Conservation (phyloP, 768 basidiomycete genomes). For the Coprinopsis sp. region DNA sequence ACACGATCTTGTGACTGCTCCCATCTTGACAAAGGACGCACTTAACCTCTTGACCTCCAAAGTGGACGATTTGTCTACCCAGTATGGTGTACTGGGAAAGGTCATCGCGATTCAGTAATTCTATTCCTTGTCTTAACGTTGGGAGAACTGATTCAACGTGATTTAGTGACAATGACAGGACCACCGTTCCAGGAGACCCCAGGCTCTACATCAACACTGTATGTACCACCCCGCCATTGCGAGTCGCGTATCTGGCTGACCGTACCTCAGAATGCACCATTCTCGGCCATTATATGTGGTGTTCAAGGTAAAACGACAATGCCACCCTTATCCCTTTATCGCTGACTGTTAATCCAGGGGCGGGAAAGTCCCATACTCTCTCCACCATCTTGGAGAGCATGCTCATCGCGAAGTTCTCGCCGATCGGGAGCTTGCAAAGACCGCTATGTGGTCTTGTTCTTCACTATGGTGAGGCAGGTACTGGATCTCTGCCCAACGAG, state of each 20-base stretch:
- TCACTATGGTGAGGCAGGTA: constrained; percentile 67
- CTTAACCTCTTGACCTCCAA: constrained; percentile 26
- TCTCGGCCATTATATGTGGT: constrained; percentile 72
- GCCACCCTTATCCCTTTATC: neutral
- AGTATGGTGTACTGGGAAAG: constrained; percentile 63
- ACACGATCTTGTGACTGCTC: constrained; percentile 44
- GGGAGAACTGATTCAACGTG: neutral
- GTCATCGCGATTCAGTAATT: constrained; percentile 42
- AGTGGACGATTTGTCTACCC: constrained; percentile 31
- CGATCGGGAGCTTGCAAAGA: constrained; percentile 48
- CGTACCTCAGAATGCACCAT: constrained; percentile 57
- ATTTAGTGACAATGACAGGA: constrained; percentile 30
- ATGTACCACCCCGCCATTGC: constrained; percentile 12
- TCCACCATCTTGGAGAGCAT: constrained; percentile 67
- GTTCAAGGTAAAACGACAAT: constrained; percentile 43
- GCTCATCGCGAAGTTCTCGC: constrained; percentile 48
- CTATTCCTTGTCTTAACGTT: neutral
- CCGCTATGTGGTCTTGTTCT: constrained; percentile 61
- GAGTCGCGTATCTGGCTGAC: neutral
- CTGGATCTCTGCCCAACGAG: constrained; percentile 53
- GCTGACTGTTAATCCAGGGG: constrained; percentile 32
- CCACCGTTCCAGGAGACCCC: constrained; percentile 35
- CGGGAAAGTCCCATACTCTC: constrained; percentile 71
- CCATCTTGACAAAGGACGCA: constrained; percentile 50
- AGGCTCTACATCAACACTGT: constrained; percentile 69